Evolutionary conservation across 2,329 filamentous ascomycete species (phyloP).

Genomic region (Cordyceps farinosa): DNA sequence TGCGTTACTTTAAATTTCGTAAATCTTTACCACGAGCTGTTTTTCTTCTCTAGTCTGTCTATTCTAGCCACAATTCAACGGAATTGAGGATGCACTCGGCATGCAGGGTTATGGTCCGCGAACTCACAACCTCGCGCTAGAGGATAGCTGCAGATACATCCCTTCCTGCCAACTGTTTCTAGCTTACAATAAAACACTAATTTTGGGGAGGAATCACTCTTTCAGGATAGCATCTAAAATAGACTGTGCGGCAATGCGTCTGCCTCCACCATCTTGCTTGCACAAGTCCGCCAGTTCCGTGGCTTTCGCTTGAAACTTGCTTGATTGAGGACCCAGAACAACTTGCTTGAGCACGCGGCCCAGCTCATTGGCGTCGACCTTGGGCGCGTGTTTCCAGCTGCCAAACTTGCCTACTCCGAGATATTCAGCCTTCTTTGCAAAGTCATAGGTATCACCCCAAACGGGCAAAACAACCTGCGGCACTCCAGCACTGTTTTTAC

Average conservation of each 20-base stretch:
- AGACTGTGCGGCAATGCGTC: neutral
- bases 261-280: neutral
- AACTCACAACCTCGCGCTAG: too few relatives aligned
- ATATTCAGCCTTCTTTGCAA: conserved; percentile 39
- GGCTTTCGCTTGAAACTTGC: neutral
- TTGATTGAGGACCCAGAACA: neutral
- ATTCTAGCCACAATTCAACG: too few relatives aligned
- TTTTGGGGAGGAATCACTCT: neutral
- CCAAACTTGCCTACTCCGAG: conserved; percentile 37
- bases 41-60: too few relatives aligned
- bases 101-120: too few relatives aligned
- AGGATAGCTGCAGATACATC: too few relatives aligned
- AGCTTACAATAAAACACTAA: neutral
- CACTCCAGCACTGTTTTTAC: conserved; percentile 34
- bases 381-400: conserved; percentile 25
- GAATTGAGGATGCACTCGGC: too few relatives aligned
- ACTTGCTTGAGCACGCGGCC: neutral
- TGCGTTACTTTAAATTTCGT: too few relatives aligned
- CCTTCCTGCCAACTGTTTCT: neutral
- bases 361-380: neutral
- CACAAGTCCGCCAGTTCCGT: neutral
- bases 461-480: conserved; percentile 43
- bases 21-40: too few relatives aligned
- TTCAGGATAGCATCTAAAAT: conserved; percentile 17
- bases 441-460: conserved; percentile 44